Evolutionary conservation across 768 basidiomycete genomes (phyloP).

Genomic region (Clavaria fumosa): DNA sequence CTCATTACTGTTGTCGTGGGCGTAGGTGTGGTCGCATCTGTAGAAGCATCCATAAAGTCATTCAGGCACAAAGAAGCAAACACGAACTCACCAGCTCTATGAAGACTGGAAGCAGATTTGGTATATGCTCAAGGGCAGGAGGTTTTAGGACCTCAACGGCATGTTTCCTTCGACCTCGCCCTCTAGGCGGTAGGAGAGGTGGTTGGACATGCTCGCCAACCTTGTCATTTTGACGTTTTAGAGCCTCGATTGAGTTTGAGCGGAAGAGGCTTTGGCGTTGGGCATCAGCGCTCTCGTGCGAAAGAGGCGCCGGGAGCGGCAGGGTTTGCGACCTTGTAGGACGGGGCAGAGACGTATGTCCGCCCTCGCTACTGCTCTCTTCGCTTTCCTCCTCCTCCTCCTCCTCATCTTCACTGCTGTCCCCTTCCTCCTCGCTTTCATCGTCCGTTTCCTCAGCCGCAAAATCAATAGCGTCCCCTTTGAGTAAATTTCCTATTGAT

Average conservation of each 20-base stretch:
- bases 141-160: slow-evolving; percentile 34
- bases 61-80: neutral
- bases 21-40: slow-evolving; percentile 32
- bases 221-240: too few relatives aligned
- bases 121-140: slow-evolving; percentile 65
- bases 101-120: slow-evolving; percentile 77
- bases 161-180: slow-evolving; percentile 29
- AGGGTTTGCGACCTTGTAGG: slow-evolving; percentile 7
- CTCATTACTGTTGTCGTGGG: slow-evolving; percentile 12
- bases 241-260: neutral
- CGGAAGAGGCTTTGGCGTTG: too few relatives aligned
- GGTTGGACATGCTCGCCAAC: too few relatives aligned
- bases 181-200: slow-evolving; percentile 5
- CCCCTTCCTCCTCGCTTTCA: slow-evolving; percentile 27
- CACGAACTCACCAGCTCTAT: slow-evolving; percentile 63
- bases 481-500: slow-evolving; percentile 64
- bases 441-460: slow-evolving; percentile 58
- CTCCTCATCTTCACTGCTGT: slow-evolving; percentile 18
- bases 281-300: too few relatives aligned
- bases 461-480: slow-evolving; percentile 66
- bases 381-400: slow-evolving; percentile 19
- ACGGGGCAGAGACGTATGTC: slow-evolving; percentile 8
- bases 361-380: slow-evolving; percentile 11
- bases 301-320: neutral
- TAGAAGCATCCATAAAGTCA: neutral